These are phyloP conservation scores for Echium plantagineum DNA, from an alignment of 257 asterid species.

Conservation along the genomic window DNA sequence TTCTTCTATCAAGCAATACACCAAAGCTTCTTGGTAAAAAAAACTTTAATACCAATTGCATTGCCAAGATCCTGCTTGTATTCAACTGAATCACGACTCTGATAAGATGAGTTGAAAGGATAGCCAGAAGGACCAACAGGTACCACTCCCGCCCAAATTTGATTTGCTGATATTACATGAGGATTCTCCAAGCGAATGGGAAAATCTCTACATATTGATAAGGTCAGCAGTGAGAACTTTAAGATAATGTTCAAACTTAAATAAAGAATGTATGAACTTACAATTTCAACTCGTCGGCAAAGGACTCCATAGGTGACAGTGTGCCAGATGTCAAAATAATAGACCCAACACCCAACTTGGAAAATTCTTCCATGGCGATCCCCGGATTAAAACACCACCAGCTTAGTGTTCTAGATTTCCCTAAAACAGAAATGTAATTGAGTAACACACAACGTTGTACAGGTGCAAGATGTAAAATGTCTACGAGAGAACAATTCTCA, in stretches of 20 bases:
- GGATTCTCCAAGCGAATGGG: slow-evolving; percentile 97
- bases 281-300: slow-evolving; percentile 92
- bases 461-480: no score
- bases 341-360: slow-evolving; percentile 72
- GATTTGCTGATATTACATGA: slow-evolving; percentile 84
- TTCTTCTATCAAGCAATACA: background rate
- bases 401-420: slow-evolving; percentile 75
- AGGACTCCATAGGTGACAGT: slow-evolving; percentile 95
- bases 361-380: slow-evolving; percentile 87
- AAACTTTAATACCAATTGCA: slow-evolving; percentile 69
- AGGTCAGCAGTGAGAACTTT: slow-evolving; percentile 9
- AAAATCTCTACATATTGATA: slow-evolving; percentile 46
- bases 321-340: slow-evolving; percentile 97
- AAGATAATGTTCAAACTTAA: slow-evolving; percentile 5
- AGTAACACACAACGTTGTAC: background rate
- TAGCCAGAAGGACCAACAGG: slow-evolving; percentile 93
- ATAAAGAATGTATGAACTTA: slow-evolving; percentile 22
- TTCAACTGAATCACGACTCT: slow-evolving; percentile 74
- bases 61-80: slow-evolving; percentile 95
- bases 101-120: slow-evolving; percentile 82
- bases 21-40: background rate
- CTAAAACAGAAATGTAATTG: slow-evolving; percentile 21
- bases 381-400: slow-evolving; percentile 99
- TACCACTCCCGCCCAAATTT: slow-evolving; percentile 90
- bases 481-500: no score